Conservation (phyloP, 1,284 basidiomycete species). For the Ceraceosorus guamensis region DNA sequence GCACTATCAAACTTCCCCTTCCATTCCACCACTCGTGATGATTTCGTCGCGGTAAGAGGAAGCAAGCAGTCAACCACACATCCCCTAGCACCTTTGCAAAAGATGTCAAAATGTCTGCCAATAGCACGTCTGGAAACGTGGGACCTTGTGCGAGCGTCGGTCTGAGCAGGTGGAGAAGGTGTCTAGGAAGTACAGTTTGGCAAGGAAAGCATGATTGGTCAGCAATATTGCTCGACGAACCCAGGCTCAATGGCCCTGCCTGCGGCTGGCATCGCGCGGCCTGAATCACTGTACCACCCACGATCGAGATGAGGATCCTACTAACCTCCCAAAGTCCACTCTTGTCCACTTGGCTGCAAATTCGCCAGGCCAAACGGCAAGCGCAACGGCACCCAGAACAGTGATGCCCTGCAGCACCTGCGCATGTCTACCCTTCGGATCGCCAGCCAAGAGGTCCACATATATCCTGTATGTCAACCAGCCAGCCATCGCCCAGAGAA, state of each 20-base stretch:
- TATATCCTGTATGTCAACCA: slow-evolving; percentile 38
- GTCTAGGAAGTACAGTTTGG: no score
- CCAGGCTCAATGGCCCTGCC: slow-evolving; percentile 49
- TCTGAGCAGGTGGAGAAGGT: slow-evolving; percentile 64
- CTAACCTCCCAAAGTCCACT: slow-evolving; percentile 17
- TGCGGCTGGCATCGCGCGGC: slow-evolving; percentile 49
- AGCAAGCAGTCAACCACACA: slow-evolving; percentile 73
- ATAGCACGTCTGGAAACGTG: slow-evolving; percentile 83
- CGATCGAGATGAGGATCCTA: not conserved
- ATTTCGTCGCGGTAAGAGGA: slow-evolving; percentile 58
- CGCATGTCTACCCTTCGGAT: slow-evolving; percentile 31
- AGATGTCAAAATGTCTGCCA: slow-evolving; percentile 91
- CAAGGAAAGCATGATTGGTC: no score
- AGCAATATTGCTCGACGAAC: no score
- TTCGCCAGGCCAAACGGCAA: slow-evolving; percentile 35
- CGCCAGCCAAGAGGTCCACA: slow-evolving; percentile 24
- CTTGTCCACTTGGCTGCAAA: slow-evolving; percentile 23
- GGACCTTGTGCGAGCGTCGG: slow-evolving; percentile 60
- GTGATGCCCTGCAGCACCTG: slow-evolving; percentile 37
- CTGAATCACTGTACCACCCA: slow-evolving; percentile 8
- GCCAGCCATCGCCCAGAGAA: slow-evolving; percentile 26
- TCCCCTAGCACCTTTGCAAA: slow-evolving; percentile 95
- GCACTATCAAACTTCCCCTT: slow-evolving; percentile 55
- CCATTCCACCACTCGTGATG: slow-evolving; percentile 41
- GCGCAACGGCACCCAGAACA: slow-evolving; percentile 18